A percentile compares a stretch with the other conserved stretches of the same genome.
phyloP scores from a whole-genome alignment of 169 alveolate genomes.

The Perkinsus chesapeaki region DNA sequence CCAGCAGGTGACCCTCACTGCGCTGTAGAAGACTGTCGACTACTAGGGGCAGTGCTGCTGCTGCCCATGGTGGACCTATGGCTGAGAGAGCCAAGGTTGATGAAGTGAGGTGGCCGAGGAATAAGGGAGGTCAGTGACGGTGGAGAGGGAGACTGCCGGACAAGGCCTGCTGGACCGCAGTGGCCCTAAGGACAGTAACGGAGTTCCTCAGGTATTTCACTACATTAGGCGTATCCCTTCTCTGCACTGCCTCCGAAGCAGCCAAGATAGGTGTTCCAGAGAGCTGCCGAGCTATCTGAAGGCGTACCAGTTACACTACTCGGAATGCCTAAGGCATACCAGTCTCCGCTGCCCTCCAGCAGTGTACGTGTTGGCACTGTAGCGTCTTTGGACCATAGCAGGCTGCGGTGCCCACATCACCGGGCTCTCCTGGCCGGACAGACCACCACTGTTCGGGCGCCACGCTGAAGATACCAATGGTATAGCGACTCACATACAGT shows the following conservation, averaged over 20 bases:
- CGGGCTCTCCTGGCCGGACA: not conserved
- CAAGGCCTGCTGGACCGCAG: not conserved
- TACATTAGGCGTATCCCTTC: not conserved
- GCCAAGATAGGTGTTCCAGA: not conserved
- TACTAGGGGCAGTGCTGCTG: not conserved
- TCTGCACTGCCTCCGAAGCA: not conserved
- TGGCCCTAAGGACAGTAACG: not conserved
- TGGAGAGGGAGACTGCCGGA: not conserved
- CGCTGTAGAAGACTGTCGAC: not conserved
- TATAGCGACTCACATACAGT: not conserved
- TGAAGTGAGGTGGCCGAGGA: not conserved
- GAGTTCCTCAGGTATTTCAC: not conserved
- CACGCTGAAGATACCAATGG: not conserved
- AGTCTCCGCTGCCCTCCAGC: not conserved
- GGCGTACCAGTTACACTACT: not conserved
- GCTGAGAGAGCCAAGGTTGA: not conserved
- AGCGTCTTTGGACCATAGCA: not conserved
- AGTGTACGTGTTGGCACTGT: not conserved
- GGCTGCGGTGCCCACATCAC: not conserved
- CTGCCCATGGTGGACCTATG: not conserved
- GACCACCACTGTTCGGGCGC: not conserved
- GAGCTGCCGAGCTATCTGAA: not conserved
- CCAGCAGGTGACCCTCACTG: not conserved
- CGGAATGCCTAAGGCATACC: not conserved
- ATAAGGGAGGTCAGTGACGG: not conserved